These are phyloP conservation scores for Penicillium decumbens DNA, from an alignment of 2,329 filamentous ascomycete genomes.

Conservation along the genomic window DNA sequence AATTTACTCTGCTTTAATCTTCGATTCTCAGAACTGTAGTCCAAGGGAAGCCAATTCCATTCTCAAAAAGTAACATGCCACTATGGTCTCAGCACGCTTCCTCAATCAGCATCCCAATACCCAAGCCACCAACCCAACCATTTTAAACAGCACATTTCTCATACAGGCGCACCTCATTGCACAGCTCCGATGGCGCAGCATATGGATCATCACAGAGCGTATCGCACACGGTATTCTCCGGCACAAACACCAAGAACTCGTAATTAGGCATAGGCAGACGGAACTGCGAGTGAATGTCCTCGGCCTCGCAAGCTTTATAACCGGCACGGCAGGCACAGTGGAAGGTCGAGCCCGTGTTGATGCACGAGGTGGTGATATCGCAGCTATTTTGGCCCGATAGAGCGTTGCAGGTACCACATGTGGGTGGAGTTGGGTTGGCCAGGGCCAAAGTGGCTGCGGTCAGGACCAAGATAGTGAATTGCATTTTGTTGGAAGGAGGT, in stretches of 20 bases:
- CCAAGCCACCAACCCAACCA: not conserved
- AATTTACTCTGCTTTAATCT: constrained; percentile 1
- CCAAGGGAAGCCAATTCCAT: not conserved
- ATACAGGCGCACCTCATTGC: constrained; percentile 33
- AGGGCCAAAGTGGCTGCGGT: constrained; percentile 22
- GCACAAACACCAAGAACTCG: constrained; percentile 39
- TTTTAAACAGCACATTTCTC: constrained; percentile 27
- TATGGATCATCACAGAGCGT: constrained; percentile 35
- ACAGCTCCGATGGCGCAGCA: constrained; percentile 30
- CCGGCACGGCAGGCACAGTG: constrained; percentile 43
- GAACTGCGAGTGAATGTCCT: constrained; percentile 34
- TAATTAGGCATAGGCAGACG: constrained; percentile 38
- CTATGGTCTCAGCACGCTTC: not conserved
- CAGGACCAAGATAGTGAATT: constrained; percentile 25
- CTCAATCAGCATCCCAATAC: not conserved
- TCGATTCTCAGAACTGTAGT: not conserved
- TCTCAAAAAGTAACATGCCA: constrained; percentile 5
- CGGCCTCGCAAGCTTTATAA: constrained; percentile 34
- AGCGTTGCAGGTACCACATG: constrained; percentile 40
- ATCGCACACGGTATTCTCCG: constrained; percentile 34
- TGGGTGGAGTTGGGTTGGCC: constrained; percentile 19
- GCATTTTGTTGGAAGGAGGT: constrained; percentile 28
- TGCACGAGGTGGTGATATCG: constrained; percentile 44
- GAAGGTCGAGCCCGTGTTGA: constrained; percentile 39
- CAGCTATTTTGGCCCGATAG: constrained; percentile 39